Conservation (phyloP, 1,284 basidiomycete genomes). For the Porodaedalea pini region DNA sequence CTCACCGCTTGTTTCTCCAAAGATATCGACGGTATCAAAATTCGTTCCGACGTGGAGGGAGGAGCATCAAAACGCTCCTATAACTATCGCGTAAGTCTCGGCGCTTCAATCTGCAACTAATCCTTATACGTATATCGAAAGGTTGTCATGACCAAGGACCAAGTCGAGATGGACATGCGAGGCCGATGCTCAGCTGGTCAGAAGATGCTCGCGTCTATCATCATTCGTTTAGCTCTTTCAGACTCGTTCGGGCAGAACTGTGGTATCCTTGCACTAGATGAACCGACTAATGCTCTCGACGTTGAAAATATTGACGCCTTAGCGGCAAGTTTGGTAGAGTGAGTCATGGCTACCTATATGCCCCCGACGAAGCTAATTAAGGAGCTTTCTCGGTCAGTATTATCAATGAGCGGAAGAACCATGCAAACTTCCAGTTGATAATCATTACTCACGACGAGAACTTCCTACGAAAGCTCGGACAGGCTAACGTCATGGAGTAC, state of each 20-base stretch:
- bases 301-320: slow-evolving; percentile 95
- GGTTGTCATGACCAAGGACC: slow-evolving; percentile 98
- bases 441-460: slow-evolving; percentile 97
- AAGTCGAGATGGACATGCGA: slow-evolving; percentile 99
- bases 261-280: slow-evolving; percentile 95
- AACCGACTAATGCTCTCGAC: slow-evolving; percentile 97
- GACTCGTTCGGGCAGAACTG: slow-evolving; percentile 98
- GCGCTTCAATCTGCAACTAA: slow-evolving; percentile 15
- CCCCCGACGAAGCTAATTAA: slow-evolving; percentile 1
- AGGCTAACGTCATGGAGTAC: slow-evolving; percentile 85
- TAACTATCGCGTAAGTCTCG: slow-evolving; percentile 83
- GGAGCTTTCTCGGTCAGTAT: slow-evolving; percentile 51
- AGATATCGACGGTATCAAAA: slow-evolving; percentile 98
- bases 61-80: slow-evolving; percentile 87
- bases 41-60: slow-evolving; percentile 91
- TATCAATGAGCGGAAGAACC: slow-evolving; percentile 85
- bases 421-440: slow-evolving; percentile 94
- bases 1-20: slow-evolving; percentile 18
- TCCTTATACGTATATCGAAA: slow-evolving; percentile 35
- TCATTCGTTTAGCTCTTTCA: slow-evolving; percentile 95
- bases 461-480: slow-evolving; percentile 79
- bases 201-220: slow-evolving; percentile 98
- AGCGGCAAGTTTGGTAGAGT: slow-evolving; percentile 90
- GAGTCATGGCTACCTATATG: slow-evolving; percentile 34
- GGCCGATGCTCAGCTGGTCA: slow-evolving; percentile 98